Conservation (phyloP, 78 protist genomes). For the Polysphondylium violaceum region DNA sequence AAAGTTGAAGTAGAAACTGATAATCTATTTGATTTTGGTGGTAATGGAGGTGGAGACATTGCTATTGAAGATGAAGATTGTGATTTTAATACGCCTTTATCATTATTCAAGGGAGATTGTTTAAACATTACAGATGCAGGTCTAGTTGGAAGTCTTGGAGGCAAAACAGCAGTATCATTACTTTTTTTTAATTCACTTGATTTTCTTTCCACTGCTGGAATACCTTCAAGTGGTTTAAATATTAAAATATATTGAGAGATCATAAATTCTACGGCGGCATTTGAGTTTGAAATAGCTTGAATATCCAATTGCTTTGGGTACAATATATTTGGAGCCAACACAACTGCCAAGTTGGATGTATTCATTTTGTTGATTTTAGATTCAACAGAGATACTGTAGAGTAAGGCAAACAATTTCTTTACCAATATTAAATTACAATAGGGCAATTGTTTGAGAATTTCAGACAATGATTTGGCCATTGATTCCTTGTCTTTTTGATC, state of each 20-base stretch:
- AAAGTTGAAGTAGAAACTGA: background rate
- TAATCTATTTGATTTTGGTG: background rate
- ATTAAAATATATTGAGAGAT: conserved; percentile 29
- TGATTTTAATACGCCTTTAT: background rate
- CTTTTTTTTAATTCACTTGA: no score
- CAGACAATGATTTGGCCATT: background rate
- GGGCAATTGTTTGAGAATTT: conserved; percentile 3
- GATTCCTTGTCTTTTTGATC: conserved; percentile 19
- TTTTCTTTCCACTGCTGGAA: no score
- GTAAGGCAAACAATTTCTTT: background rate
- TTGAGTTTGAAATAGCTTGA: conserved; percentile 33
- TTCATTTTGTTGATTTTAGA: conserved; percentile 52
- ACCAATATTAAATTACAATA: background rate
- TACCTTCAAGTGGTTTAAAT: no score
- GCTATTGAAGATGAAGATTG: background rate
- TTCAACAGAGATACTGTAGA: conserved; percentile 11
- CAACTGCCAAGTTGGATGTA: conserved; percentile 36
- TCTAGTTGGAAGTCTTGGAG: conserved; percentile 6
- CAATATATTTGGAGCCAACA: conserved; percentile 56
- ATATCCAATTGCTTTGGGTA: conserved; percentile 64
- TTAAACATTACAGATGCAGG: conserved; percentile 16
- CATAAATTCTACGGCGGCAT: conserved; percentile 58
- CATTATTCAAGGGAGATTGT: background rate
- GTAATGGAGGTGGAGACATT: conserved; percentile 15
- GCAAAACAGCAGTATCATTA: background rate